Evolutionary conservation across 73 alveolate species (phyloP).

Genomic region (Tetrahymena borealis): DNA sequence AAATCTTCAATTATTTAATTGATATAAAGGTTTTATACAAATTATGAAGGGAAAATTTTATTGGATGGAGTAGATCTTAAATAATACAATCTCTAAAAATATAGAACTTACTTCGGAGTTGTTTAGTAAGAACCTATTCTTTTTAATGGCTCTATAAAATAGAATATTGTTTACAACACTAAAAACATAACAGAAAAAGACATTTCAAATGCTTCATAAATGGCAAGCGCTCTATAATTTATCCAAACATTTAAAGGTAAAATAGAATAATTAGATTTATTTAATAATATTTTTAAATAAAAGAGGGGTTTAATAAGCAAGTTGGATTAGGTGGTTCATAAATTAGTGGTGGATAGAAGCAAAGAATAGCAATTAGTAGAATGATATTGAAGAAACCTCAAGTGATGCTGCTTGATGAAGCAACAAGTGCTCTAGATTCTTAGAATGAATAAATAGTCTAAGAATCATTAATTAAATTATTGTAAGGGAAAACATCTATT

Average conservation of each 20-base stretch:
- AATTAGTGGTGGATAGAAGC: conserved; percentile 79
- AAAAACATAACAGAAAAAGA: conserved; percentile 51
- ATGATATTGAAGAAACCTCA: conserved; percentile 58
- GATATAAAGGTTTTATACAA: conserved; percentile 92
- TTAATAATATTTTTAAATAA: not conserved
- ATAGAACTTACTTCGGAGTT: conserved; percentile 75
- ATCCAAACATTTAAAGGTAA: conserved; percentile 29
- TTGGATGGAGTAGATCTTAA: conserved; percentile 77
- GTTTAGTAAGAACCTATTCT: conserved; percentile 95
- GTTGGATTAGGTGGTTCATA: conserved; percentile 60
- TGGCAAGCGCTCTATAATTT: conserved; percentile 54
- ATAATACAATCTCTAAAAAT: conserved; percentile 60
- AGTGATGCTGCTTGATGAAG: conserved; percentile 34
- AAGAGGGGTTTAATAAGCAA: conserved; percentile 43
- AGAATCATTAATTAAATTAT: not conserved
- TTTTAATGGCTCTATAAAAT: conserved; percentile 71
- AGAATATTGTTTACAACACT: conserved; percentile 77
- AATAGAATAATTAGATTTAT: conserved; percentile 12
- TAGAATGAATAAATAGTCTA: not conserved
- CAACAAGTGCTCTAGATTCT: conserved; percentile 41
- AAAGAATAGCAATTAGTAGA: conserved; percentile 83
- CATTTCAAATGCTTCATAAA: conserved; percentile 52
- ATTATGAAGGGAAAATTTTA: conserved; percentile 70
- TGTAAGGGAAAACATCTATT: conserved; percentile 39
- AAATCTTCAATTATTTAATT: conserved; percentile 83